These are phyloP conservation scores for Calvatia gigantea DNA, from an alignment of 768 basidiomycete genomes.

Conservation along the genomic window DNA sequence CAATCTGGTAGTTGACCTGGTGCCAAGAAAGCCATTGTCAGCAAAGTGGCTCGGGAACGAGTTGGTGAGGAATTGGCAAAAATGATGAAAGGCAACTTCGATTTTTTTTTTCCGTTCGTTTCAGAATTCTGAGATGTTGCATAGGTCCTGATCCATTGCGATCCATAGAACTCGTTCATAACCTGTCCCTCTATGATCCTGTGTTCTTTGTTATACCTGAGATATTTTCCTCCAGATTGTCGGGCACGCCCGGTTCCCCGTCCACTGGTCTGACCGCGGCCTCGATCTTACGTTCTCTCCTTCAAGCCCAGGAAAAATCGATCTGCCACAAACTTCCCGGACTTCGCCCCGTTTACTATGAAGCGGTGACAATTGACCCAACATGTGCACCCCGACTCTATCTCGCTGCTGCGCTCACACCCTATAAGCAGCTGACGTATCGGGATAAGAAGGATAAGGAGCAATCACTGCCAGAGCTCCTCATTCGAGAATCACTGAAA, in stretches of 20 bases:
- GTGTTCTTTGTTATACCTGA: conserved; percentile 58
- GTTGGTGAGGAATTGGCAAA: conserved; percentile 91
- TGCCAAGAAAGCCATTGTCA: conserved; percentile 57
- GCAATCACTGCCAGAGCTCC: conserved; percentile 57
- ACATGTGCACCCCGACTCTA: conserved; percentile 60
- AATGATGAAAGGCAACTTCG: conserved; percentile 78
- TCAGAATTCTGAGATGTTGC: background rate
- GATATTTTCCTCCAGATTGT: conserved; percentile 39
- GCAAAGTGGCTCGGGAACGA: conserved; percentile 87
- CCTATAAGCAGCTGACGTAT: conserved; percentile 60
- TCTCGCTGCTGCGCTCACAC: conserved; percentile 73
- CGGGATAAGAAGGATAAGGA: conserved; percentile 61
- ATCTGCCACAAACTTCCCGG: conserved; percentile 29
- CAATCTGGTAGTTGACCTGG: background rate
- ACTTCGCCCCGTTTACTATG: conserved; percentile 46
- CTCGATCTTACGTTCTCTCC: conserved; percentile 52
- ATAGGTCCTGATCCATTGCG: conserved; percentile 72
- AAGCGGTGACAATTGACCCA: conserved; percentile 32
- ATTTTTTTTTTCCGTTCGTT: background rate
- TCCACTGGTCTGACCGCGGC: conserved; percentile 50
- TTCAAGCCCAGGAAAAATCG: conserved; percentile 21
- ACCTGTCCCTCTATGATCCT: conserved; percentile 64
- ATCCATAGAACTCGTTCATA: conserved; percentile 71
- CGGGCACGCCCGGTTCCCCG: conserved; percentile 35
- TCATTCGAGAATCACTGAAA: conserved; percentile 82